Percentiles rank a stretch among this genome's conserved stretches.
These are phyloP conservation scores for Lentinus brumalis DNA, from an alignment of 768 basidiomycete species.

Conservation along the genomic window DNA sequence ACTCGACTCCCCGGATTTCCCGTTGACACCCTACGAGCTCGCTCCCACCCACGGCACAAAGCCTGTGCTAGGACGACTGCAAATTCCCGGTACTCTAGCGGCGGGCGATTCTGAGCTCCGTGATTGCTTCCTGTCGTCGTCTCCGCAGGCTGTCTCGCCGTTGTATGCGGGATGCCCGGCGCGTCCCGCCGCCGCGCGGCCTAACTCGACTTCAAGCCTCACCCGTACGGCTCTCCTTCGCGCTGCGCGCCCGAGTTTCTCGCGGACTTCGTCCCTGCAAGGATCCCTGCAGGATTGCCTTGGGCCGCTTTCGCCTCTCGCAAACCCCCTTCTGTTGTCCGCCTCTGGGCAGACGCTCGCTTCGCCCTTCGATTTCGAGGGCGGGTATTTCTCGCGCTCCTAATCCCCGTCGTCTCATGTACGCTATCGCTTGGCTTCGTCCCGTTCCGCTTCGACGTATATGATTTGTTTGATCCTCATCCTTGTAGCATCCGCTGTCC, in stretches of 20 bases:
- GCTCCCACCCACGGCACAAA: background rate
- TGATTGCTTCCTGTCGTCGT: background rate
- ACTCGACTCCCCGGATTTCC: background rate
- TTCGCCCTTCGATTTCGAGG: conserved; percentile 14
- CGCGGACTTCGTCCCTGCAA: conserved; percentile 3
- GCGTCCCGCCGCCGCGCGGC: conserved; percentile 1
- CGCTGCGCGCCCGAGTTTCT: conserved; percentile 1
- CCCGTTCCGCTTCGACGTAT: no score
- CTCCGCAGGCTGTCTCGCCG: conserved; percentile 1
- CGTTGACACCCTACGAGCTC: conserved; percentile 10
- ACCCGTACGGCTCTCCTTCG: conserved; percentile 11
- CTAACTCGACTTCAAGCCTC: conserved; percentile 10
- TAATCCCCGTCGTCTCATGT: background rate
- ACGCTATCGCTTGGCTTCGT: background rate
- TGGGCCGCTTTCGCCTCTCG: background rate
- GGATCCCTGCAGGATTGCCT: no score
- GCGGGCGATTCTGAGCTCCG: background rate
- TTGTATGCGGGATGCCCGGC: conserved; percentile 3
- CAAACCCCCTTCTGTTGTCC: background rate
- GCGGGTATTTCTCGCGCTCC: conserved; percentile 6
- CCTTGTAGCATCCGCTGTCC: no score
- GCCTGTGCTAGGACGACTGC: conserved; percentile 6
- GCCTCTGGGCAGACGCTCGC: conserved; percentile 4
- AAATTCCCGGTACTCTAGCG: conserved; percentile 3
- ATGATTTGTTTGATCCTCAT: no score